Conservation (phyloP, 345 rosid species). For the Noccaea caerulescens region DNA sequence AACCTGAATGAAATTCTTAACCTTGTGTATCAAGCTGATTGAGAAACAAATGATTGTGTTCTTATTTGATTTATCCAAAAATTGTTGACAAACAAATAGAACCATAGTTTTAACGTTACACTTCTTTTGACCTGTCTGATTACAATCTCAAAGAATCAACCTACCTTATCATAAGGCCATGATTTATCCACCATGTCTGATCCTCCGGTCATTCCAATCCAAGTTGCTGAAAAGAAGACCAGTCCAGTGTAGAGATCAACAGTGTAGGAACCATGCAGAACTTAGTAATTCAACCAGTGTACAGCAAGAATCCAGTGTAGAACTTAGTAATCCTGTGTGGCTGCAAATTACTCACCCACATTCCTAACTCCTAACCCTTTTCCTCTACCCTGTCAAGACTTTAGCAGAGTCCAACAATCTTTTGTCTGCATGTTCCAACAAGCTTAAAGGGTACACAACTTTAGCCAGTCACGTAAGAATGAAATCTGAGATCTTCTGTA, state of each 20-base stretch:
- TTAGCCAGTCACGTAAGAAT: slow-evolving; percentile 6
- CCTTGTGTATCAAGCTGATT: slow-evolving; percentile 17
- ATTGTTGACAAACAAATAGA: not conserved
- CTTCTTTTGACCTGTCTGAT: not conserved
- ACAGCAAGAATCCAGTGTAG: slow-evolving; percentile 1
- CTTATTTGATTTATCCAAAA: too few species aligned
- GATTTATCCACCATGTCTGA: not conserved
- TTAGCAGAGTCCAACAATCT: slow-evolving; percentile 16
- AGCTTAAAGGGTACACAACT: slow-evolving; percentile 14
- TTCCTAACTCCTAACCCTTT: slow-evolving; percentile 1
- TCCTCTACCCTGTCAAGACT: slow-evolving; percentile 21
- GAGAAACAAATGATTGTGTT: not conserved
- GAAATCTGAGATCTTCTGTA: slow-evolving; percentile 25
- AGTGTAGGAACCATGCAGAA: not conserved
- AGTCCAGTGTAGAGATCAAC: slow-evolving; percentile 1
- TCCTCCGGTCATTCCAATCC: not conserved
- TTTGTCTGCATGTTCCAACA: not conserved
- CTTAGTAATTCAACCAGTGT: not conserved
- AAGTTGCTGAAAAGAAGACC: slow-evolving; percentile 10
- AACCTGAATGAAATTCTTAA: slow-evolving; percentile 53
- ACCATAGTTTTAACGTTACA: not conserved
- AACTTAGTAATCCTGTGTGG: not conserved
- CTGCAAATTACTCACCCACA: not conserved
- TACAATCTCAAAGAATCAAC: slow-evolving; percentile 5
- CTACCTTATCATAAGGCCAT: not conserved